A percentile compares a stretch with the other conserved stretches of the same genome.
These are phyloP conservation scores for Cyclanthera cordifolia DNA, from an alignment of 306 rosid genomes.

Conservation along the genomic window DNA sequence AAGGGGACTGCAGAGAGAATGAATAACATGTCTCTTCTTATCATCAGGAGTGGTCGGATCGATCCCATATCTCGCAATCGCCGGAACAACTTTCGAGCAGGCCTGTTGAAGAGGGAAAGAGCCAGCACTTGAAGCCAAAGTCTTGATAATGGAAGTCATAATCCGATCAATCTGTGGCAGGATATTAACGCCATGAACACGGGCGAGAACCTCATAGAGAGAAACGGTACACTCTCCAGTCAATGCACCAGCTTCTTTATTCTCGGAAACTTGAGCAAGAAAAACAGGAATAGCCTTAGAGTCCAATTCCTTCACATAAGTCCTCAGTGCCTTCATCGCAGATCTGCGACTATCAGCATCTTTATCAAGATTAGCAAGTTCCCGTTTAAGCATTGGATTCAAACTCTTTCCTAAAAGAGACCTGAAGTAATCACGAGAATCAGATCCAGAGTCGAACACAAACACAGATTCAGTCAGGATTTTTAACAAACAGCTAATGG, in stretches of 20 bases:
- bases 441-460: not conserved
- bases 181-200: slow-evolving; percentile 68
- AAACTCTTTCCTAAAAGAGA: slow-evolving; percentile 45
- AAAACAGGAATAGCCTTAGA: slow-evolving; percentile 59
- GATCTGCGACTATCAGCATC: slow-evolving; percentile 64
- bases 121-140: slow-evolving; percentile 73
- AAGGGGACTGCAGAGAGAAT: slow-evolving; percentile 66
- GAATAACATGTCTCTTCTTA: slow-evolving; percentile 47
- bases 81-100: slow-evolving; percentile 74
- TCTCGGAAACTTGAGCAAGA: slow-evolving; percentile 81
- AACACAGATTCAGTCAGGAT: not conserved
- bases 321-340: slow-evolving; percentile 64
- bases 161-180: slow-evolving; percentile 62
- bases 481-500: not conserved
- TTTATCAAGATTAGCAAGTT: slow-evolving; percentile 64
- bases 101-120: slow-evolving; percentile 84
- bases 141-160: slow-evolving; percentile 61
- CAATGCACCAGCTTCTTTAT: slow-evolving; percentile 55
- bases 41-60: slow-evolving; percentile 75
- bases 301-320: slow-evolving; percentile 73
- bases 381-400: slow-evolving; percentile 39
- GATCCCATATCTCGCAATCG: slow-evolving; percentile 77
- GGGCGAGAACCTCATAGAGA: slow-evolving; percentile 75
- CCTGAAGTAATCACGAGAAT: slow-evolving; percentile 15
- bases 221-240: slow-evolving; percentile 72